Conservation (phyloP, 495 filamentous ascomycete species). For the Lasiosphaeriaceae sp. region DNA sequence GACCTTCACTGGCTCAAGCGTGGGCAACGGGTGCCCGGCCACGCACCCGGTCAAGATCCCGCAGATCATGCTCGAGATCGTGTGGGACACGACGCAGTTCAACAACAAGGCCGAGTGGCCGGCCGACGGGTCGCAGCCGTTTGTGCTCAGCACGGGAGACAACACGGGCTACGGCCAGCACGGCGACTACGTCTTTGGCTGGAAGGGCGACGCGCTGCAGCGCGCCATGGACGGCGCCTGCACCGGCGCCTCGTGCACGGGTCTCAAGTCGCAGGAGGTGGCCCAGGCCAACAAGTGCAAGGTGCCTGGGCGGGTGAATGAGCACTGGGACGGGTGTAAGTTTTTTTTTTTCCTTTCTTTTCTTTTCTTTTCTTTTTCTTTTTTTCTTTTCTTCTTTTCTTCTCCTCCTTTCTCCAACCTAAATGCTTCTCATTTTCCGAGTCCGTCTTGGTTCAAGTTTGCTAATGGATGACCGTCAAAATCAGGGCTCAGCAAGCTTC, state of each 20-base stretch:
- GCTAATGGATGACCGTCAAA: not conserved
- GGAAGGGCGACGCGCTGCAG: slow-evolving; percentile 40
- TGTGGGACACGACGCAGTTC: slow-evolving; percentile 49
- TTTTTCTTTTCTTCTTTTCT: not conserved
- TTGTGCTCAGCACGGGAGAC: slow-evolving; percentile 26
- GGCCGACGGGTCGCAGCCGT: slow-evolving; percentile 37
- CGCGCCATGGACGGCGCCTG: slow-evolving; percentile 39
- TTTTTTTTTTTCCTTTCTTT: slow-evolving; percentile 1
- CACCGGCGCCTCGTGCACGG: slow-evolving; percentile 39
- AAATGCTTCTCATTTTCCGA: too few relatives aligned
- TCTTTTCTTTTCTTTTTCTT: not conserved
- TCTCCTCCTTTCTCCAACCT: not conserved
- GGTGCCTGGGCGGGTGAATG: slow-evolving; percentile 33
- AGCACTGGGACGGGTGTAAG: slow-evolving; percentile 46
- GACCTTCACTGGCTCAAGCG: slow-evolving; percentile 31
- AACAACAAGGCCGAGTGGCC: slow-evolving; percentile 46
- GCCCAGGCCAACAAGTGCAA: slow-evolving; percentile 39
- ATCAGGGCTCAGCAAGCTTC: slow-evolving; percentile 14
- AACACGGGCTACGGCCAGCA: slow-evolving; percentile 19
- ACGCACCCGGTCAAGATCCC: slow-evolving; percentile 55
- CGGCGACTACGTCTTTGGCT: slow-evolving; percentile 23
- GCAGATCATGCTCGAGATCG: slow-evolving; percentile 59
- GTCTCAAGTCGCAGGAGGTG: slow-evolving; percentile 37
- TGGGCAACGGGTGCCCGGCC: slow-evolving; percentile 43
- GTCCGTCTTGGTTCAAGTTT: not conserved